Percentiles rank a stretch among this genome's conserved stretches.
phyloP scores from a whole-genome alignment of 257 asterid genomes.

The Coffea eugenioides region DNA sequence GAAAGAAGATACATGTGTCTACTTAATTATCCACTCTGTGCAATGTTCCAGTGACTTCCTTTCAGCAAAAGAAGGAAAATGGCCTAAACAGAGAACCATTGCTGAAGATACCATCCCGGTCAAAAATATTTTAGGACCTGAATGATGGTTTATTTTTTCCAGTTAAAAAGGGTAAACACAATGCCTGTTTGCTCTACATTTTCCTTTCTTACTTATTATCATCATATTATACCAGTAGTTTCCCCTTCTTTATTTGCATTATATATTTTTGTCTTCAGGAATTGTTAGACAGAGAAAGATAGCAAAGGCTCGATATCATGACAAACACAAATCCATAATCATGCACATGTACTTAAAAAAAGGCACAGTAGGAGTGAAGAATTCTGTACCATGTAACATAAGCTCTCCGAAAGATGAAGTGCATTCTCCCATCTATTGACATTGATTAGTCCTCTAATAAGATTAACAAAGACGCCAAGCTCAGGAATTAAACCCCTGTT shows the following conservation, averaged over 20 bases:
- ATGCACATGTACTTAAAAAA: neutral
- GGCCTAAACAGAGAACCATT: neutral
- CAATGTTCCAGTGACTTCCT: neutral
- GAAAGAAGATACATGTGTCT: neutral
- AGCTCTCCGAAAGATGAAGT: constrained; percentile 64
- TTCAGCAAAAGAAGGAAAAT: constrained; percentile 1
- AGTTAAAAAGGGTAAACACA: neutral
- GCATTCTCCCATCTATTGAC: constrained; percentile 73
- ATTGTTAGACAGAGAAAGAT: neutral
- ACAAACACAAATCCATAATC: neutral
- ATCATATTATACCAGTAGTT: neutral
- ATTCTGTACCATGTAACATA: constrained; percentile 51
- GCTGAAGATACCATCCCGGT: neutral
- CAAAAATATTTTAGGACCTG: neutral
- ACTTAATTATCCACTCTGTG: neutral
- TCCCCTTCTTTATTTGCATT: neutral
- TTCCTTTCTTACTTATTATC: neutral
- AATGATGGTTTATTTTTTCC: neutral
- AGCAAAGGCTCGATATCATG: neutral
- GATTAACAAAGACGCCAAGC: constrained; percentile 48
- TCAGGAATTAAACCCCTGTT: constrained; percentile 64
- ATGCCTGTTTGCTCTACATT: neutral
- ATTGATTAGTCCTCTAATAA: constrained; percentile 65
- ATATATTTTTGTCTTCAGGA: neutral
- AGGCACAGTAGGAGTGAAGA: constrained; percentile 7